phyloP scores from a whole-genome alignment of 164 flowering plant genomes.

The Buxus sempervirens region DNA sequence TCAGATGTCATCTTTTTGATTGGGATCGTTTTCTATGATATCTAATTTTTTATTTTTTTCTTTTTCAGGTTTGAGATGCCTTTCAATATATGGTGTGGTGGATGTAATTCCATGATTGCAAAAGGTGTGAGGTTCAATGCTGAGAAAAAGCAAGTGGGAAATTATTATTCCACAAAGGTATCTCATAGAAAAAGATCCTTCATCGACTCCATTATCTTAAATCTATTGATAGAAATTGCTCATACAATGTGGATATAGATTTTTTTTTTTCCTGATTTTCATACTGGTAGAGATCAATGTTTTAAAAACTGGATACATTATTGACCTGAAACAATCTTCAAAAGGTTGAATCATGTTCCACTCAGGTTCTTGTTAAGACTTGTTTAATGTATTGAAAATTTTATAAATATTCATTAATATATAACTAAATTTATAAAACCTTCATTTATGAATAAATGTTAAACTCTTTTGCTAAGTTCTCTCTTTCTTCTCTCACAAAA shows the following conservation, averaged over 20 bases:
- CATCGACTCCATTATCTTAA: not conserved
- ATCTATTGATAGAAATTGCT: not conserved
- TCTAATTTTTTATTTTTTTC: not conserved
- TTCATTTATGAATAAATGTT: too few species aligned
- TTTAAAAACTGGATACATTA: too few species aligned
- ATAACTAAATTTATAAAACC: too few species aligned
- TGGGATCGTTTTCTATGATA: not conserved
- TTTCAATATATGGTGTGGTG: slow-evolving; percentile 94
- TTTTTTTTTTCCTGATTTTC: not conserved
- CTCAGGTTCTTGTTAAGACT: too few species aligned
- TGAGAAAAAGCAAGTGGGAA: slow-evolving; percentile 99
- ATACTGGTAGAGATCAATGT: not conserved
- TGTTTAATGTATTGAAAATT: too few species aligned
- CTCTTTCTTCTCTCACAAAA: too few species aligned
- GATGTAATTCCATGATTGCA: slow-evolving; percentile 97
- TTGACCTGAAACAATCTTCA: too few species aligned
- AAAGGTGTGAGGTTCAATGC: slow-evolving; percentile 98
- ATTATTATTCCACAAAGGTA: slow-evolving; percentile 98
- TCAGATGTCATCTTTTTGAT: not conserved
- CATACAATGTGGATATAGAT: not conserved
- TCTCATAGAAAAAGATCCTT: not conserved
- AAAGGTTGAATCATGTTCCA: too few species aligned
- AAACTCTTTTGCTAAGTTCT: too few species aligned
- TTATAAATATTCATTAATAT: too few species aligned
- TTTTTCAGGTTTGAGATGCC: slow-evolving; percentile 94